Percentiles rank a stretch among this genome's conserved stretches.
Conservation (phyloP, 176 grass and related monocot genomes). For the Musa itinerans region DNA sequence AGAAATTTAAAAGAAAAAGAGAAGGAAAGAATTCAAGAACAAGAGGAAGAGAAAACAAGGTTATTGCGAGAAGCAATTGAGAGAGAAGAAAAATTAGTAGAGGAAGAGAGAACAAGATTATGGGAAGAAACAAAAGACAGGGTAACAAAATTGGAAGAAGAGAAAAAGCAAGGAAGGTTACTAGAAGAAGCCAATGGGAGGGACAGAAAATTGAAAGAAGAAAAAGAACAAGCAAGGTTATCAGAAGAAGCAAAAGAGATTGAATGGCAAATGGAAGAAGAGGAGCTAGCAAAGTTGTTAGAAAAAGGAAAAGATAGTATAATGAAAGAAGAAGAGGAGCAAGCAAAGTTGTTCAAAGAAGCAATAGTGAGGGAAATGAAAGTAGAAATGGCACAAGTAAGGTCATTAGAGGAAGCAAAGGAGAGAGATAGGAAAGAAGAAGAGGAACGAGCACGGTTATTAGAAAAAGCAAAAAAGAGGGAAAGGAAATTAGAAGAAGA, state of each 20-base stretch:
- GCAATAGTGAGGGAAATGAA: slow-evolving; percentile 13
- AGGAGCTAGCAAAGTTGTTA: neutral
- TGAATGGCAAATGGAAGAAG: neutral
- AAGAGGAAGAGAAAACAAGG: neutral
- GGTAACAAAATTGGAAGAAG: slow-evolving; percentile 6
- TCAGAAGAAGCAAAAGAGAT: neutral
- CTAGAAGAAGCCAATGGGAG: neutral
- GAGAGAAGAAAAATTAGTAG: slow-evolving; percentile 12
- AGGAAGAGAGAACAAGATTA: slow-evolving; percentile 21
- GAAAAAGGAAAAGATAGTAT: neutral
- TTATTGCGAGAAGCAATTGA: slow-evolving; percentile 23
- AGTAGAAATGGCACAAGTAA: slow-evolving; percentile 11
- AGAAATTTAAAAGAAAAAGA: slow-evolving; percentile 10
- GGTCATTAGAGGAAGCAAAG: slow-evolving; percentile 3
- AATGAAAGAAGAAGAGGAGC: slow-evolving; percentile 2
- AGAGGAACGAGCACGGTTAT: neutral
- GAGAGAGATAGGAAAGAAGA: neutral
- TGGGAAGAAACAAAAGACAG: slow-evolving; percentile 17
- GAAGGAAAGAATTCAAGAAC: too few species aligned
- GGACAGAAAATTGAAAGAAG: neutral
- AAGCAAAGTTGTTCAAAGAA: slow-evolving; percentile 9
- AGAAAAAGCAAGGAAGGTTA: slow-evolving; percentile 4
- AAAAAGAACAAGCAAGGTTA: neutral
- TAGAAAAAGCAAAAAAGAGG: slow-evolving; percentile 37
- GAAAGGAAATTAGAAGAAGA: slow-evolving; percentile 42